These are phyloP conservation scores for Vitellaria paradoxa DNA, from an alignment of 179 eudicot genomes.

Conservation along the genomic window DNA sequence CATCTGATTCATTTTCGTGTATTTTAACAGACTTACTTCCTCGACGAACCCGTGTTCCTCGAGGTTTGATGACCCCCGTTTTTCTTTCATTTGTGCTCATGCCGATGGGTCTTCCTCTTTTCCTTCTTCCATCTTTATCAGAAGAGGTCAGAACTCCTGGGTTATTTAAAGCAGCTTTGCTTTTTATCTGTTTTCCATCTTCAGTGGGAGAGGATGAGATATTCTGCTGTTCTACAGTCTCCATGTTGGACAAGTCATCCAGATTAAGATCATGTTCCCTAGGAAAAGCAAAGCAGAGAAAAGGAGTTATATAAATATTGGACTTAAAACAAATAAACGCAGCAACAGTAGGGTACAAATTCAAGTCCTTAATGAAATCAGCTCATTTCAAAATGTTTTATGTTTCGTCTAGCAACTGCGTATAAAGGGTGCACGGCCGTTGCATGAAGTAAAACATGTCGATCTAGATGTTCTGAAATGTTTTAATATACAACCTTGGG, in stretches of 20 bases:
- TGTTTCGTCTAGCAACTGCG: not conserved
- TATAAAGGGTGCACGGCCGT: not conserved
- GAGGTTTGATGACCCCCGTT: conserved; percentile 39
- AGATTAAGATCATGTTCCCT: conserved; percentile 19
- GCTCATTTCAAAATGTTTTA: too few species aligned
- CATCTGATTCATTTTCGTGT: conserved; percentile 39
- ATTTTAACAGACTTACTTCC: conserved; percentile 62
- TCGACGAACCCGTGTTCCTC: conserved; percentile 45
- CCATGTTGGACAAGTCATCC: conserved; percentile 20
- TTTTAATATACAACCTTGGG: not conserved
- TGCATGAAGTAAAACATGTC: not conserved
- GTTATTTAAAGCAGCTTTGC: conserved; percentile 10
- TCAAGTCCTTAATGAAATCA: not conserved
- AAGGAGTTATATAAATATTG: not conserved
- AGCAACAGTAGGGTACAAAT: not conserved
- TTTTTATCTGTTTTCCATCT: conserved; percentile 28
- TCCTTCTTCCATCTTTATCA: conserved; percentile 36
- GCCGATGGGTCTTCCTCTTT: conserved; percentile 58
- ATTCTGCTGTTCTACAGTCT: conserved; percentile 15
- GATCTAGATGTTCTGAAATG: not conserved
- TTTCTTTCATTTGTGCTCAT: conserved; percentile 29
- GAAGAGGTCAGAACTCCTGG: conserved; percentile 21
- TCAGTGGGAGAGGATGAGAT: conserved; percentile 28
- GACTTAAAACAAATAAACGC: not conserved
- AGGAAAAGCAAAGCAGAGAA: conserved; percentile 4